Base-by-base conservation (phyloP, 164 flowering plant genomes). In the Malania oleifera region DNA sequence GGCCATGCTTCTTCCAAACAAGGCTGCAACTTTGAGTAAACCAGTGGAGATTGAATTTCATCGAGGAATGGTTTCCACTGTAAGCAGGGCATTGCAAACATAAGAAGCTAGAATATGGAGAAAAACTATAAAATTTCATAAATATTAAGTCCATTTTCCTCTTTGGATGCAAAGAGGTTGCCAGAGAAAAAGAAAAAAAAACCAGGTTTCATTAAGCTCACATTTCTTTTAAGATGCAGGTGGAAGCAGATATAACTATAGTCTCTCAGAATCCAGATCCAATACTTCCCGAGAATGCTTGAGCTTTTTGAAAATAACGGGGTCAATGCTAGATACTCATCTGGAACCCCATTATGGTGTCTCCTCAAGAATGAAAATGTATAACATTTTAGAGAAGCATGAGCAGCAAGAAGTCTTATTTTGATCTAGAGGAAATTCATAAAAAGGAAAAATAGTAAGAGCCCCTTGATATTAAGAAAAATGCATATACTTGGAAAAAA, bases 301-400 rank as follows among this genome's bases (percentile, higher is more conserved):
- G 99, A 90, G 67, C 75, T 77, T 69, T 85, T 78, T 51, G 95
- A 75, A 69, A 93, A 88, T 52, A 83, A 65, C 26, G 99, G 97
- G 56, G 86, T 44, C 39, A 90, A 65, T 15, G 86, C 77, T 52
- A 73, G 63, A 74, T 77, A 85, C 41, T 87, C 98, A 70, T 83
- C 79, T 23, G 87, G 87, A 55, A 76, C 67, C 54, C 52, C 64
- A 59, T 59, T 61, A 14, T 75, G 76, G 47, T 73, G 76, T 62
- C 74, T 73, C 75, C 80, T 80, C 74, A 90, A 74, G 72, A 82
- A 83, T 53, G 85, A 73, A 67, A 77, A 90, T 24, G 82, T 74
- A 66, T 90, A 86, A 75, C 92, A 85, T 71, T 93, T 93, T 64
- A 93, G 93, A 57, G 96, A 83, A 15, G 99, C 99, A 80, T 93